Evolutionary conservation across 495 filamentous ascomycete species (phyloP).

Genomic region (Eremomyces bilateralis): DNA sequence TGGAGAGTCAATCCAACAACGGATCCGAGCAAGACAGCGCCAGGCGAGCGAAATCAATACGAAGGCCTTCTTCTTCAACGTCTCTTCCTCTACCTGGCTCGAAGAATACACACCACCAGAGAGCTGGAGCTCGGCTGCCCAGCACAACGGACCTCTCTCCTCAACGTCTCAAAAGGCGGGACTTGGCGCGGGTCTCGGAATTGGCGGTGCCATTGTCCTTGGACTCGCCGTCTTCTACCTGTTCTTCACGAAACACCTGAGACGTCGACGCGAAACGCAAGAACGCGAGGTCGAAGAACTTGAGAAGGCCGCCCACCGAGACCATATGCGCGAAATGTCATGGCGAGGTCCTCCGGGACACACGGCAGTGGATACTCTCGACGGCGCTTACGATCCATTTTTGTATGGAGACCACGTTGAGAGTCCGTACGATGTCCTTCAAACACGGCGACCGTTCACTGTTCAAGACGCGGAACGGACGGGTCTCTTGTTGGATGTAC

Average conservation of each 20-base stretch:
- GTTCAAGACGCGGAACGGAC: constrained; percentile 28
- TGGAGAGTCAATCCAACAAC: constrained; percentile 21
- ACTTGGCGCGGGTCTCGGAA: constrained; percentile 52
- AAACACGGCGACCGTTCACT: constrained; percentile 10
- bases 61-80: constrained; percentile 50
- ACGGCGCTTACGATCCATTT: constrained; percentile 3
- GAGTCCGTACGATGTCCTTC: constrained; percentile 1
- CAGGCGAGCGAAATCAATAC: constrained; percentile 17
- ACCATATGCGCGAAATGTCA: not conserved
- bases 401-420: constrained; percentile 5
- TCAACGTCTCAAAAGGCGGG: constrained; percentile 32
- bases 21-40: constrained; percentile 15
- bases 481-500: constrained; percentile 31
- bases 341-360: not conserved
- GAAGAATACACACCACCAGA: constrained; percentile 41
- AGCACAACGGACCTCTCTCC: constrained; percentile 9
- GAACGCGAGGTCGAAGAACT: not conserved
- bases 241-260: constrained; percentile 34
- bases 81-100: constrained; percentile 51
- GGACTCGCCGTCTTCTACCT: constrained; percentile 29
- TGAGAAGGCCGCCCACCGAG: not conserved
- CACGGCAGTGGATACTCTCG: not conserved
- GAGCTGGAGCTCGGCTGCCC: constrained; percentile 2
- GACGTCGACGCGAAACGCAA: constrained; percentile 27
- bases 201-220: constrained; percentile 37